These are phyloP conservation scores for Rutstroemia sp. DNA, from an alignment of 2,329 filamentous ascomycete genomes.

Conservation along the genomic window DNA sequence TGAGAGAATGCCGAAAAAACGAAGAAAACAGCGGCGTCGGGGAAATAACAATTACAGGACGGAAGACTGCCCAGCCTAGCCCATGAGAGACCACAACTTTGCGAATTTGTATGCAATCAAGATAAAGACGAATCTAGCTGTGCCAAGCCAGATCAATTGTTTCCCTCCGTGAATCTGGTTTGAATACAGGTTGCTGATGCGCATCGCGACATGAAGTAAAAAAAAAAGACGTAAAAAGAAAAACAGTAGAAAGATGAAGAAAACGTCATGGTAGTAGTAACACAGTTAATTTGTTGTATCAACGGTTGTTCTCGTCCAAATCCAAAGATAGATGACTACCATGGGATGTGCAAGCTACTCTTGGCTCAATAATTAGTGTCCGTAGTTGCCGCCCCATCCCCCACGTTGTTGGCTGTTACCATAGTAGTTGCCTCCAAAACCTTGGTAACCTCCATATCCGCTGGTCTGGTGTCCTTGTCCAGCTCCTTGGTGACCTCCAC, in stretches of 20 bases:
- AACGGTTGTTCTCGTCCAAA: background rate
- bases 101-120: constrained; percentile 5
- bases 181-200: constrained; percentile 7
- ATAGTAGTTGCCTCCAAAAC: constrained; percentile 34
- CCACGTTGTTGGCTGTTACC: constrained; percentile 36
- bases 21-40: background rate
- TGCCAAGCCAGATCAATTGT: background rate
- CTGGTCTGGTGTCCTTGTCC: constrained; percentile 35
- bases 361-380: constrained; percentile 7
- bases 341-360: constrained; percentile 5
- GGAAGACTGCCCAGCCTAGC: background rate
- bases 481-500: constrained; percentile 38
- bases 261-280: constrained; percentile 6
- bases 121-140: constrained; percentile 3
- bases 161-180: constrained; percentile 1
- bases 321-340: background rate
- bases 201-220: background rate
- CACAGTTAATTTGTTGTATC: constrained; percentile 5
- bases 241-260: constrained; percentile 8
- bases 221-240: background rate
- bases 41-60: background rate
- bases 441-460: constrained; percentile 39
- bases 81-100: background rate
- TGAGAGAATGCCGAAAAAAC: background rate
- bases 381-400: constrained; percentile 42